These are phyloP conservation scores for Aspergillus bertholletiae DNA, from an alignment of 495 filamentous ascomycete genomes.

Conservation along the genomic window DNA sequence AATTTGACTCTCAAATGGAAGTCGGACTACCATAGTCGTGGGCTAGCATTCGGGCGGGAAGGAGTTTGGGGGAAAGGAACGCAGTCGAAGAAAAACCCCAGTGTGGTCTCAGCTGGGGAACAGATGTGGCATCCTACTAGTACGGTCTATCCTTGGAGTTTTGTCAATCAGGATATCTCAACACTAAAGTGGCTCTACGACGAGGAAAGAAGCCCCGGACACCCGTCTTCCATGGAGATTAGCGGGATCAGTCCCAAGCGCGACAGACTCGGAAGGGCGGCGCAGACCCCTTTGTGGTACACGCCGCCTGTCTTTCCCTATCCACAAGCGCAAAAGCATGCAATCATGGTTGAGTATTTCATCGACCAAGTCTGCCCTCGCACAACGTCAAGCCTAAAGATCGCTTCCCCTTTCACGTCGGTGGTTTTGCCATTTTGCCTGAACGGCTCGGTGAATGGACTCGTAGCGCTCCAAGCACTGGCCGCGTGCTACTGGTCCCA, in stretches of 20 bases:
- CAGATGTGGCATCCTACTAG: neutral
- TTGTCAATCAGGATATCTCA: neutral
- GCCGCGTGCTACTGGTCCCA: constrained; percentile 15
- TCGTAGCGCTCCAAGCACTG: constrained; percentile 11
- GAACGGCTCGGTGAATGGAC: neutral
- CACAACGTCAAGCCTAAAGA: neutral
- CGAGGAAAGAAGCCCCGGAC: neutral
- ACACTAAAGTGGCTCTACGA: neutral
- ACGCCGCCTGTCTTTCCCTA: neutral
- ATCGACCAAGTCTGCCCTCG: neutral
- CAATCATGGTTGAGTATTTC: neutral
- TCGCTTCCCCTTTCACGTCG: constrained; percentile 10
- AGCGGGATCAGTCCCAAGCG: neutral
- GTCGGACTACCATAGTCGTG: neutral
- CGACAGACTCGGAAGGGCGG: neutral
- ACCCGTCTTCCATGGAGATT: neutral
- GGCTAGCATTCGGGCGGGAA: neutral
- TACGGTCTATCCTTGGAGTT: neutral
- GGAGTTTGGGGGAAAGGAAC: neutral
- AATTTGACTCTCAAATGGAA: neutral
- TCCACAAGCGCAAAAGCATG: neutral
- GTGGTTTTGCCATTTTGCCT: constrained; percentile 14
- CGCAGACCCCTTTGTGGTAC: neutral
- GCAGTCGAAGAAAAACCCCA: neutral
- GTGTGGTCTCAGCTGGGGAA: neutral